These are phyloP conservation scores for Pisolithus orientalis DNA, from an alignment of 768 basidiomycete genomes.

Conservation along the genomic window DNA sequence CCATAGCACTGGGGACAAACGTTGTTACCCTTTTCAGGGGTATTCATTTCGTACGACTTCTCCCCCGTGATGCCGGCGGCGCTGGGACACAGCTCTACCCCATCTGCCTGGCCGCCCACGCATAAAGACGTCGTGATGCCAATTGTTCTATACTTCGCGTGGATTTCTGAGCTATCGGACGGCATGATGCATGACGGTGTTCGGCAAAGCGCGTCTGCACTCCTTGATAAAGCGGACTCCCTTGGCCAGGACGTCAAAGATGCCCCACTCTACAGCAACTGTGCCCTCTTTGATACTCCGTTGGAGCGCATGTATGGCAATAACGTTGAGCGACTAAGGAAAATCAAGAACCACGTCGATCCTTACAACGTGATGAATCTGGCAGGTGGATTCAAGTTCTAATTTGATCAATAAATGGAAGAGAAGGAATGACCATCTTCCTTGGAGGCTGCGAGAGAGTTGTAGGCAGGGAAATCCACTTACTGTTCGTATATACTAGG, in stretches of 20 bases:
- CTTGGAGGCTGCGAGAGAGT: no score
- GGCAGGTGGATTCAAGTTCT: conserved; percentile 60
- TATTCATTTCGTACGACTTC: conserved; percentile 38
- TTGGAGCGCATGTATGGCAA: conserved; percentile 44
- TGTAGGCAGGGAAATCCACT: no score
- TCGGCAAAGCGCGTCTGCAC: conserved; percentile 30
- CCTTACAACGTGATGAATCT: conserved; percentile 58
- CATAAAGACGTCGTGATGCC: conserved; percentile 36
- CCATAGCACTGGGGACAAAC: conserved; percentile 40
- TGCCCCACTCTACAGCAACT: conserved; percentile 53
- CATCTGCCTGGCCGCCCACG: conserved; percentile 44
- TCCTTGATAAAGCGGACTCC: conserved; percentile 34
- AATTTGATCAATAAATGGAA: conserved; percentile 3
- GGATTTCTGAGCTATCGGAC: conserved; percentile 36
- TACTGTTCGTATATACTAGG: no score
- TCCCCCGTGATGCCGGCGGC: conserved; percentile 44
- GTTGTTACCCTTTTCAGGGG: conserved; percentile 31
- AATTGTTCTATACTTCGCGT: conserved; percentile 42
- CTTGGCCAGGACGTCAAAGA: conserved; percentile 33
- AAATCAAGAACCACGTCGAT: conserved; percentile 42
- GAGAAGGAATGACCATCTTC: no score
- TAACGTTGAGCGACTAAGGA: conserved; percentile 36
- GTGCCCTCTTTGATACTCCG: conserved; percentile 49
- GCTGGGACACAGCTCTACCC: conserved; percentile 31
- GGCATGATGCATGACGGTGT: conserved; percentile 35